Percentiles rank a stretch among this genome's conserved stretches.
phyloP scores from a whole-genome alignment of 805 yeast genomes.

The Wickerhamiella cacticola region DNA sequence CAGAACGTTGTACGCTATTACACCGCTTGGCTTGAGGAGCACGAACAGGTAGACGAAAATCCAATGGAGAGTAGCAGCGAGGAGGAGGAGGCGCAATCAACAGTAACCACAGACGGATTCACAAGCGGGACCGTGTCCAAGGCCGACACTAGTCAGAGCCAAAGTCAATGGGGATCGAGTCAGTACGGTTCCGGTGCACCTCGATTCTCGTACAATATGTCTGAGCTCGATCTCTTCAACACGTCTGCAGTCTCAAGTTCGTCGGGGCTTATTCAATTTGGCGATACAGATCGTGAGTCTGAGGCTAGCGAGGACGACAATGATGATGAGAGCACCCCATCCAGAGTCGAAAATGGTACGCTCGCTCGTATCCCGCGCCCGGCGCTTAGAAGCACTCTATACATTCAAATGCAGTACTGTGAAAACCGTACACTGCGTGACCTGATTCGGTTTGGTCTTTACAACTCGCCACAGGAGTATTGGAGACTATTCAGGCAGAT shows the following conservation, averaged over 20 bases:
- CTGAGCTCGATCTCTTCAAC: slow-evolving; percentile 15
- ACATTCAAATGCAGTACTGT: slow-evolving; percentile 97
- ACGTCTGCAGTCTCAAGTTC: slow-evolving; percentile 22
- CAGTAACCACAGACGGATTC: not conserved
- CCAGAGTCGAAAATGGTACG: not conserved
- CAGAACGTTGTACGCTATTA: slow-evolving; percentile 93
- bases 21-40: slow-evolving; percentile 95
- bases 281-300: slow-evolving; percentile 22
- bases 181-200: slow-evolving; percentile 6
- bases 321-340: not conserved
- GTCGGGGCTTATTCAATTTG: slow-evolving; percentile 24
- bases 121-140: not conserved
- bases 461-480: slow-evolving; percentile 59
- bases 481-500: slow-evolving; percentile 86
- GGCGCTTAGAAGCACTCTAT: slow-evolving; percentile 48
- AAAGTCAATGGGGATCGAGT: not conserved
- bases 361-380: slow-evolving; percentile 11
- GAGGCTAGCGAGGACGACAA: slow-evolving; percentile 1
- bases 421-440: slow-evolving; percentile 85
- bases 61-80: not conserved
- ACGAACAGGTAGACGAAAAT: not conserved
- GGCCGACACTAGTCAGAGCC: not conserved
- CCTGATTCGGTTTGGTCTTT: slow-evolving; percentile 66
- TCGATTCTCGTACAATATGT: slow-evolving; percentile 11
- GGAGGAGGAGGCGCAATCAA: not conserved